Percentiles rank a stretch among this genome's conserved stretches.
Conservation (phyloP, 2,329 filamentous ascomycete species). For the Fusarium pseudograminearum region DNA sequence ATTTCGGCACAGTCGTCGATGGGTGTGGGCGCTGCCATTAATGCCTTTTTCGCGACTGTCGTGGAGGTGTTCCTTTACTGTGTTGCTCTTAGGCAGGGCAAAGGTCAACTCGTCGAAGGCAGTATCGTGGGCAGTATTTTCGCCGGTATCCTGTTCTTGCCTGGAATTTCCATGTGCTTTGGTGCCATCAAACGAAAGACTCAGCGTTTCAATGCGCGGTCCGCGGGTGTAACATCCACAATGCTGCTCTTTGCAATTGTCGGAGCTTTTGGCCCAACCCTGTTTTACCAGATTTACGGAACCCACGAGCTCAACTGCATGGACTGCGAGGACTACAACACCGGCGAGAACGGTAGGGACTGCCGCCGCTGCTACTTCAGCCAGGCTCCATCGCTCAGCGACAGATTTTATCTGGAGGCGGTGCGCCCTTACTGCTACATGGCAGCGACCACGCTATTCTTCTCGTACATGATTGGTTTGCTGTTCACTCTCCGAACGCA, state of each 20-base stretch:
- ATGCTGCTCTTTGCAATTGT: conserved; percentile 98
- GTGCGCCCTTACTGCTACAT: conserved; percentile 95
- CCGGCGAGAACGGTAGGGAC: conserved; percentile 66
- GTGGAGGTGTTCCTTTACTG: conserved; percentile 99
- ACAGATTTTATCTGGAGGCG: conserved; percentile 89
- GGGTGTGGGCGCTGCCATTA: conserved; percentile 96
- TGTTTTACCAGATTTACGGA: conserved; percentile 99
- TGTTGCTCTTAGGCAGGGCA: conserved; percentile 90
- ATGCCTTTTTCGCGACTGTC: conserved; percentile 97
- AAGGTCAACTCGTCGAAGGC: conserved; percentile 91
- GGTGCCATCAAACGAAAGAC: conserved; percentile 98
- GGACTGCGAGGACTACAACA: conserved; percentile 65
- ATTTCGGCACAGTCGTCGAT: conserved; percentile 99
- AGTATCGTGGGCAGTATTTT: conserved; percentile 99
- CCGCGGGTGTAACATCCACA: conserved; percentile 94
- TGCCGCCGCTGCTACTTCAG: conserved; percentile 96
- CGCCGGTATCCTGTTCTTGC: conserved; percentile 93
- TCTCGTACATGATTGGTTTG: conserved; percentile 92
- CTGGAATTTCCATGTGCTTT: conserved; percentile 98
- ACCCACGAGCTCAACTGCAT: conserved; percentile 94
- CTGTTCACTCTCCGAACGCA: conserved; percentile 97
- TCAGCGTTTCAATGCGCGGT: conserved; percentile 96
- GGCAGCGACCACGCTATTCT: conserved; percentile 84
- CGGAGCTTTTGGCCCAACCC: conserved; percentile 91
- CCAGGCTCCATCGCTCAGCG: conserved; percentile 83